phyloP scores from a whole-genome alignment of 768 basidiomycete species.

The Leccinum ochraceum region DNA sequence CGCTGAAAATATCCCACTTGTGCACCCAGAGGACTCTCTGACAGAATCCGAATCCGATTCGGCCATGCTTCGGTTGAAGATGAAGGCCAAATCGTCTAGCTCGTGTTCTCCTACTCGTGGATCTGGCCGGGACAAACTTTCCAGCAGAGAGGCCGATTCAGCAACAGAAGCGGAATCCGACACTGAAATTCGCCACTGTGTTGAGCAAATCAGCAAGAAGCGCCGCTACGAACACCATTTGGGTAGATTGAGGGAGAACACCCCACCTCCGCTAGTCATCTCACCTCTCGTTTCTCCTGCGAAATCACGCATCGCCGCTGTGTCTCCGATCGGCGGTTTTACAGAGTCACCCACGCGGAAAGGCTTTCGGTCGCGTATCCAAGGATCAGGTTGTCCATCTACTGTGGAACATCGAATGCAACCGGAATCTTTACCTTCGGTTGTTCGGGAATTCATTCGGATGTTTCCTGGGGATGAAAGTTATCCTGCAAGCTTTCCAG shows the following conservation, averaged over 20 bases:
- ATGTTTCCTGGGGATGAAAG: conserved; percentile 38
- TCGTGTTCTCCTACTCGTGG: not conserved
- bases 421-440: conserved; percentile 27
- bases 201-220: conserved; percentile 20
- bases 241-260: conserved; percentile 5
- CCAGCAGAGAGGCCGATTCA: conserved; percentile 25
- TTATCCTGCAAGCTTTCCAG: conserved; percentile 36
- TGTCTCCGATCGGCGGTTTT: not conserved
- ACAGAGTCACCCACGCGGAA: conserved; percentile 11
- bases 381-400: not conserved
- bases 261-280: conserved; percentile 15
- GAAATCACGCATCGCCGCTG: conserved; percentile 15
- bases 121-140: not conserved
- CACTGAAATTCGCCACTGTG: conserved; percentile 24
- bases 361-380: conserved; percentile 7
- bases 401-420: not conserved
- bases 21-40: conserved; percentile 25
- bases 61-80: conserved; percentile 13
- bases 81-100: not conserved
- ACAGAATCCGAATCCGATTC: conserved; percentile 36
- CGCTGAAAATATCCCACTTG: conserved; percentile 7
- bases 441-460: conserved; percentile 31
- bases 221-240: conserved; percentile 1
- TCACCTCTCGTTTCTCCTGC: conserved; percentile 32
- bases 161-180: conserved; percentile 37